phyloP scores from a whole-genome alignment of 2,329 filamentous ascomycete genomes.

The Aspergillus pseudonomiae region DNA sequence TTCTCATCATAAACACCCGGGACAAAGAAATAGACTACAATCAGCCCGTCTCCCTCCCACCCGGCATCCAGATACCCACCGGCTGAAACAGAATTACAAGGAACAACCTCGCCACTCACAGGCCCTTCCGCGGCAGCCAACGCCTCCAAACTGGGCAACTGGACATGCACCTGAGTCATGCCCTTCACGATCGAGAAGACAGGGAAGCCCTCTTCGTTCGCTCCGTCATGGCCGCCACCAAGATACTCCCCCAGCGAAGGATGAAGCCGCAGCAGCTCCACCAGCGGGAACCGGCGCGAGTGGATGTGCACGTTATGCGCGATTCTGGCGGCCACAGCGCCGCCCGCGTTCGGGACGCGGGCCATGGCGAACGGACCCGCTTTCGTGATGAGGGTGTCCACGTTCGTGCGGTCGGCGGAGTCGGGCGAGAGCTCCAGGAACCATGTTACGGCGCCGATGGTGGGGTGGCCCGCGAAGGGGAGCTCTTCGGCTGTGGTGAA shows the following conservation, averaged over 20 bases:
- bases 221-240: neutral
- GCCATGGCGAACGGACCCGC: conserved; percentile 59
- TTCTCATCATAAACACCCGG: conserved; percentile 60
- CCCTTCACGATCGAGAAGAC: conserved; percentile 46
- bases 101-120: conserved; percentile 25
- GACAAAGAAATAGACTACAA: conserved; percentile 38
- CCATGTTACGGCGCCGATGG: conserved; percentile 58
- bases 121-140: conserved; percentile 47
- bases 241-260: conserved; percentile 28
- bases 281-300: conserved; percentile 25
- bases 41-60: conserved; percentile 31
- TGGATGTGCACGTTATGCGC: conserved; percentile 43
- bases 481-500: conserved; percentile 56
- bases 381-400: conserved; percentile 53
- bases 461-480: conserved; percentile 62
- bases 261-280: conserved; percentile 31
- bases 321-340: neutral
- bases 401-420: conserved; percentile 9
- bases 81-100: conserved; percentile 13
- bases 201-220: conserved; percentile 23
- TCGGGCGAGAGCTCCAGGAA: conserved; percentile 22
- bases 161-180: conserved; percentile 63
- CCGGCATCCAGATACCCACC: conserved; percentile 35
- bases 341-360: neutral
- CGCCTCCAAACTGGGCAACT: conserved; percentile 62